A percentile compares a stretch with the other conserved stretches of the same genome.
These are phyloP conservation scores for Russula olivacea DNA, from an alignment of 768 basidiomycete species.

Conservation along the genomic window DNA sequence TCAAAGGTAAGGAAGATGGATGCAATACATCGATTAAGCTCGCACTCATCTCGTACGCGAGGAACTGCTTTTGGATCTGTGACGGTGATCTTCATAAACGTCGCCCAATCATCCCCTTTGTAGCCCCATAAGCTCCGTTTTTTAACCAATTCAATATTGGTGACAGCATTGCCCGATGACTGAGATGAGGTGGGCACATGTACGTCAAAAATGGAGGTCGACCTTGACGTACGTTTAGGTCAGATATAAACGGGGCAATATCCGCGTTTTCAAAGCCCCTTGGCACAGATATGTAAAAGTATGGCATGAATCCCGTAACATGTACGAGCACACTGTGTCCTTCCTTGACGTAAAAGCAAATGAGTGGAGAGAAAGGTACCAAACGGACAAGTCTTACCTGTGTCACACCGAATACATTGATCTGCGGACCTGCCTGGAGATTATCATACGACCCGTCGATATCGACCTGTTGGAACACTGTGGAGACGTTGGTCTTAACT, in stretches of 20 bases:
- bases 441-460: slow-evolving; percentile 61
- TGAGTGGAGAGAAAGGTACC: not conserved
- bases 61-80: slow-evolving; percentile 70
- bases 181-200: not conserved
- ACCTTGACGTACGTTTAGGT: slow-evolving; percentile 62
- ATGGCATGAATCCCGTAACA: slow-evolving; percentile 79
- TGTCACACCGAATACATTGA: slow-evolving; percentile 88
- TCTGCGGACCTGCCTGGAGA: slow-evolving; percentile 37
- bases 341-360: slow-evolving; percentile 37
- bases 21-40: slow-evolving; percentile 26
- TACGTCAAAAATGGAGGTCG: not conserved
- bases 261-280: slow-evolving; percentile 74
- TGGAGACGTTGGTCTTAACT: not conserved
- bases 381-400: slow-evolving; percentile 43
- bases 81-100: slow-evolving; percentile 83
- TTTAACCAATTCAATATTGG: slow-evolving; percentile 50
- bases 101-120: slow-evolving; percentile 65
- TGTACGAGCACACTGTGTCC: slow-evolving; percentile 88
- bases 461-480: slow-evolving; percentile 97
- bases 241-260: slow-evolving; percentile 51
- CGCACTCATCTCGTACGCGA: slow-evolving; percentile 83
- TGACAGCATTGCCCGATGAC: slow-evolving; percentile 34
- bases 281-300: slow-evolving; percentile 88
- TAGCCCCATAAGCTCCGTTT: slow-evolving; percentile 86
- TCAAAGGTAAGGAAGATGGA: slow-evolving; percentile 12